These are phyloP conservation scores for Arthrocladium fulminans DNA, from an alignment of 2,329 filamentous ascomycete genomes.

Conservation along the genomic window DNA sequence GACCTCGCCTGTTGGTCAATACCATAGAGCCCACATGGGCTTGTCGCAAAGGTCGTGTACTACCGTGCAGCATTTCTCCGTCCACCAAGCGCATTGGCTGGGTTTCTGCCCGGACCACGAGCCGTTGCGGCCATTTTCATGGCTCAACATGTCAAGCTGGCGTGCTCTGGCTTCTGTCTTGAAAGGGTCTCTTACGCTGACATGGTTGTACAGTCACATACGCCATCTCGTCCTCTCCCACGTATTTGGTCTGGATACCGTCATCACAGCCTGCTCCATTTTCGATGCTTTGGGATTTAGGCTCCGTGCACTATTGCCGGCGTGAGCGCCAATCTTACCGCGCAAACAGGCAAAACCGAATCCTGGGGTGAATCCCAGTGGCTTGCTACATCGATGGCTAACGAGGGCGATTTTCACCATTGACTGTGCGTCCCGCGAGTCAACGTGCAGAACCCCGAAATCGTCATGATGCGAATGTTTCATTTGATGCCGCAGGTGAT, in stretches of 20 bases:
- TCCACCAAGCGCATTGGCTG: conserved; percentile 3
- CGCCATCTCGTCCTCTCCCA: background rate
- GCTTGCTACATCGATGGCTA: background rate
- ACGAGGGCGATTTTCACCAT: conserved; percentile 1
- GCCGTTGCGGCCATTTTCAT: background rate
- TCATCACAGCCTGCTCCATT: conserved; percentile 1
- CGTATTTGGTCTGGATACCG: background rate
- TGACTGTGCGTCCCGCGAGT: conserved; percentile 4
- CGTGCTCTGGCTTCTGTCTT: background rate
- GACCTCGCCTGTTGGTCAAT: conserved; percentile 11
- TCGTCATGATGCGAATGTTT: background rate
- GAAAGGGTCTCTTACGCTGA: background rate
- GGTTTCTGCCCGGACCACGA: conserved; percentile 2
- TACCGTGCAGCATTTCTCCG: conserved; percentile 3
- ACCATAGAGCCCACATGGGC: conserved; percentile 1
- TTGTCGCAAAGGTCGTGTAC: background rate
- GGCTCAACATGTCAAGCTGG: background rate
- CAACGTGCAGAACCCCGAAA: conserved; percentile 1
- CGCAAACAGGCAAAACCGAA: background rate
- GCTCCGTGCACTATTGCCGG: conserved; percentile 3
- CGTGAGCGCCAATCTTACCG: conserved; percentile 8
- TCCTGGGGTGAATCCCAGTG: conserved; percentile 5
- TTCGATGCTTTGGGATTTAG: conserved; percentile 5
- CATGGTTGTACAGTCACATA: conserved; percentile 2
- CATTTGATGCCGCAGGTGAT: conserved; percentile 7